Evolutionary conservation across 768 basidiomycete genomes (phyloP), one percentile per base, ranked within the genome.

Genomic region (Boletus sp.): DNA sequence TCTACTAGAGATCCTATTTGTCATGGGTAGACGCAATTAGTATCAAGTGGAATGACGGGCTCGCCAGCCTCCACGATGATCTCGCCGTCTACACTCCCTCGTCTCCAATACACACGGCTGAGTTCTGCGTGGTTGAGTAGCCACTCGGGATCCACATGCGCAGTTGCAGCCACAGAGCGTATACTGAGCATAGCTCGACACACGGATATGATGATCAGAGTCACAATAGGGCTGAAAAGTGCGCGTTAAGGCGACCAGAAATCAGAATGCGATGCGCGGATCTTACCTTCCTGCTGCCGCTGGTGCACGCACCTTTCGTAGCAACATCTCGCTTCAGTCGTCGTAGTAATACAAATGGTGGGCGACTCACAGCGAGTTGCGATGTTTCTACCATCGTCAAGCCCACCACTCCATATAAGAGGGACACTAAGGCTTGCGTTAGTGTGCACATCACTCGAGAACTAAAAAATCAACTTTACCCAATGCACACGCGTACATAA

Each of bases 61-160:
- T 51, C 39, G 46, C 33, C 53, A 36, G 15, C 17, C 24, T 53
- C 48, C 18, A 61, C 61, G 2, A 61, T 32, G 8, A 62, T 56
- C 37, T 57, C 45, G 15, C 59, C 59, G 20, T 50, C 48, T n/a
- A 24, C 36, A 28, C 2, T 15, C 7, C 61, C 61, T 32, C 15
- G 48, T 44, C 54, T 53, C 58, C 52, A 62, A n/a, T 48, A 39
- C 20, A 60, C 59, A n/a, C 78, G 75, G 44, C 73, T 76, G 20
- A 80, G 74, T 67, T 81, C 77, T n/a, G 74, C 71, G 47, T 76
- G 72, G 57, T 72, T 79, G 30, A 80, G 69, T 10, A 80, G 65
- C 77, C 75, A 78, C 10, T 73, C 72, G 17, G 76, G 72, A 48
- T 77, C 72, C 12, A 78, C 75, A 35, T 76, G 74, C 10, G 76